Conservation (phyloP, 768 basidiomycete species). For the Kwoniella europaea region DNA sequence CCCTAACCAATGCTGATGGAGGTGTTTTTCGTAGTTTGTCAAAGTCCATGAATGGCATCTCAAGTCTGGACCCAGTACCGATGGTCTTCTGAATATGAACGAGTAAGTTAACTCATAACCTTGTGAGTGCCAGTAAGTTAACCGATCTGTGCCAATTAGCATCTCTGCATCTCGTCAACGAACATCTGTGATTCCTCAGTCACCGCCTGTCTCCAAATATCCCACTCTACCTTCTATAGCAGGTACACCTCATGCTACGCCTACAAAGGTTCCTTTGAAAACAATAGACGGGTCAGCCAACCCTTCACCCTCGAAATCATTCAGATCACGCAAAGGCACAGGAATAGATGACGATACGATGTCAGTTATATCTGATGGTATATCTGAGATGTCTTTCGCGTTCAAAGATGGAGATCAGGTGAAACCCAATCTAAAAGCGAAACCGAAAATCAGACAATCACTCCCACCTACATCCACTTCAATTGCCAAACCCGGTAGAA, state of each 20-base stretch:
- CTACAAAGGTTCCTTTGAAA: slow-evolving; percentile 61
- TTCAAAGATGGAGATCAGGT: slow-evolving; percentile 50
- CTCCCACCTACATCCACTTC: slow-evolving; percentile 82
- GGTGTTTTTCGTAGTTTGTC: slow-evolving; percentile 63
- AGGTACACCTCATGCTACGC: slow-evolving; percentile 60
- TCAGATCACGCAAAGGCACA: slow-evolving; percentile 50
- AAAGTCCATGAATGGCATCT: slow-evolving; percentile 66
- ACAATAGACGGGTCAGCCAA: slow-evolving; percentile 71
- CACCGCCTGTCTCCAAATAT: slow-evolving; percentile 2
- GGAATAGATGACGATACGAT: slow-evolving; percentile 57
- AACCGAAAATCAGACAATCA: slow-evolving; percentile 4
- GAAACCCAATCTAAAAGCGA: slow-evolving; percentile 10
- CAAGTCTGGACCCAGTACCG: slow-evolving; percentile 17
- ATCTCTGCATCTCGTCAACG: slow-evolving; percentile 23
- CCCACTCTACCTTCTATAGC: slow-evolving; percentile 17
- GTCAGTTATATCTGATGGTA: slow-evolving; percentile 57
- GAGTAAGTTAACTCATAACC: slow-evolving; percentile 11
- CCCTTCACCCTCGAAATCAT: slow-evolving; percentile 62
- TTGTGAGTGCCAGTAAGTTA: not conserved
- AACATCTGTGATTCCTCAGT: slow-evolving; percentile 6
- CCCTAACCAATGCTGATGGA: not conserved
- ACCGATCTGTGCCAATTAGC: slow-evolving; percentile 27
- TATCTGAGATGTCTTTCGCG: slow-evolving; percentile 54
- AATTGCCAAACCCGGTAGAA: slow-evolving; percentile 74
- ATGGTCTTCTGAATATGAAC: slow-evolving; percentile 28